Evolutionary conservation across 441 rosid genomes (phyloP), one percentile per base, ranked within the genome.

Genomic region (Pelargonium citronellum): DNA sequence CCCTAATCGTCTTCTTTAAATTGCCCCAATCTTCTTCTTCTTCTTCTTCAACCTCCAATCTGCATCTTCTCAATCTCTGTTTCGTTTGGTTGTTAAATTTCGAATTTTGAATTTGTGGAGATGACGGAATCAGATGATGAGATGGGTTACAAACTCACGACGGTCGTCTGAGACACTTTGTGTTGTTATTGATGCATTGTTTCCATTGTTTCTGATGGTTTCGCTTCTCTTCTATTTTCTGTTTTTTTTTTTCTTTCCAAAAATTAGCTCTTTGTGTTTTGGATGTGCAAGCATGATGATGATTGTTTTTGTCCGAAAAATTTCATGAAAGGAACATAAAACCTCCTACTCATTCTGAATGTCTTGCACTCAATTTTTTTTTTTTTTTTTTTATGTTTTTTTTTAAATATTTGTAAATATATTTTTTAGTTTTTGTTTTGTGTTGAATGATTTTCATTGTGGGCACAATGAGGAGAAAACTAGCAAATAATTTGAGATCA

Each of bases 321-420:
- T 49, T 49, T 49, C 16, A 3, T 49, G 57, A 49, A 49, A 1
- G 57, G 57, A 49, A 11, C 17, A 49, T 49, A 49, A 13, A 49
- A 49, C 57, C 57, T 49, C 57, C 57, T 49, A 49, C 57, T 49
- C 57, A 49, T 49, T 49, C 57, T 49, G 57, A 49, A 49, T 49
- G 57, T 2, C 5, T 49, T 49, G 57, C 15, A 49, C 57, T n/a
- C 57, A 0, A 4, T 49, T 49, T 5, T 11, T 2, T 4, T 2
- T 24, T 2, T 24, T 24, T 24, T 1, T 24, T 24, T 24, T 24
- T 24, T 2, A 24, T 24, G 1, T 24, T 24, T 24, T 2, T 24
- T 2, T 1, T 24, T 2, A 24, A 24, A 0, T 24, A 1, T 24
- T 1, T 24, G 16, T 49, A 49, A 4, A 1, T 13, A 8, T n/a